Evolutionary conservation across 352 stramenopile species (phyloP), one percentile per base, ranked within the genome.

Genomic region (Phytophthora hybrid): DNA sequence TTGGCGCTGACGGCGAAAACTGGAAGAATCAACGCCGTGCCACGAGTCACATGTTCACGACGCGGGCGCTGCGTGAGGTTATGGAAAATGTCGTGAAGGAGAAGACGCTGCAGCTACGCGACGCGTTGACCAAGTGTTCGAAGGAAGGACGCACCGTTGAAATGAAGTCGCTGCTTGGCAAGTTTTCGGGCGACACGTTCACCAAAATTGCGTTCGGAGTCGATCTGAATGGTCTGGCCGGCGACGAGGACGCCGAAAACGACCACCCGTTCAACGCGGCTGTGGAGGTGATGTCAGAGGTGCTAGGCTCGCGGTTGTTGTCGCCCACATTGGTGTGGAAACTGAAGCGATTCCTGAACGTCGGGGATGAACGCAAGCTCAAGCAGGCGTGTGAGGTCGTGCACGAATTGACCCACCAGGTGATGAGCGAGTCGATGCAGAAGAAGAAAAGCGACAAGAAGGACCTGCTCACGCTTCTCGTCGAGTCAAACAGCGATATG

Each of bases 11-110:
- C 46, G 81, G 82, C 16, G 56, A 70, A 9, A 59, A 59, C 23
- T 92, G 85, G 81, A 52, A 71, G 1, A 19, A 71, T 18, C 84
- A 90, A 41, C 78, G 83, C 8, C 88, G 90, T 26, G 79, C 65
- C 3, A 82, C 84, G 59, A 92, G 78, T 54, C 90, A 95, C 62
- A 87, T 97, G n/a, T 92, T 94, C 34, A 88, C 80, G 6, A 78
- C 49, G 31, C 51, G 58, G 58, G 58, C 51, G n/a, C 58, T 73
- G 18, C 66, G 66, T 13, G 59, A 73, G 16, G 58, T 63, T 39
- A 62, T 67, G 57, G 23, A 59, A 39, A 49, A 39, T n/a, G 66
- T 69, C 7, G 41, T 58, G 23, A 66, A 57, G 21, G 18, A 55
- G 44, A 60, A 37, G 59, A 63, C 49, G 34, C 21, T 63, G 10